Conservation (phyloP, 495 filamentous ascomycete genomes). For the Aspergillus kassunensis region DNA sequence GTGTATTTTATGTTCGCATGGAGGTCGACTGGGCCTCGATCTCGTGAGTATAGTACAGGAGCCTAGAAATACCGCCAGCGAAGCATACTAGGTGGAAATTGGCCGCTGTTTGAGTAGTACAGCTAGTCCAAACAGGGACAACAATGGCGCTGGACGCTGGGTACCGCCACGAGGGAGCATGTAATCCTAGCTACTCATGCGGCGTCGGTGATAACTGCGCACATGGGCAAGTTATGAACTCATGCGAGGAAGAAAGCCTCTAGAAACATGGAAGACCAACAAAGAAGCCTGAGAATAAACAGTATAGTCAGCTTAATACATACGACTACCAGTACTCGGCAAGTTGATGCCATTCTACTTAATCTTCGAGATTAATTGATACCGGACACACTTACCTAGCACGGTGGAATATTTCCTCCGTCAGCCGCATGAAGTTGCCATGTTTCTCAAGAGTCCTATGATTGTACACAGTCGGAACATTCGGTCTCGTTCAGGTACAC, state of each 20-base stretch:
- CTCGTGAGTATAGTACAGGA: too few species aligned
- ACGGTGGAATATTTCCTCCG: too few species aligned
- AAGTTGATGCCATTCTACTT: neutral
- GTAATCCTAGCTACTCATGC: slow-evolving; percentile 1
- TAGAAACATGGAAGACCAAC: too few species aligned
- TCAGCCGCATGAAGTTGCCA: too few species aligned
- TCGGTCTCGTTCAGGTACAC: too few species aligned
- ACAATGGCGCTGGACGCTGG: neutral
- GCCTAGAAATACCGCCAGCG: too few species aligned
- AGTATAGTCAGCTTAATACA: too few species aligned
- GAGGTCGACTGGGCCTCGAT: too few species aligned
- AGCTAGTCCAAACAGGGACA: neutral
- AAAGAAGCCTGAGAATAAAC: neutral
- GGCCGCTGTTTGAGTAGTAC: slow-evolving; percentile 5
- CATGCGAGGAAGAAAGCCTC: neutral
- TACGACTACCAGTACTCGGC: too few species aligned
- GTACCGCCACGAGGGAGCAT: slow-evolving; percentile 3
- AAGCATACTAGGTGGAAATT: neutral
- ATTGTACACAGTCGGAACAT: too few species aligned
- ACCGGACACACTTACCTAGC: neutral
- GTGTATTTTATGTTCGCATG: too few species aligned
- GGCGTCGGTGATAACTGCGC: slow-evolving; percentile 3
- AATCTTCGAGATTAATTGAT: neutral
- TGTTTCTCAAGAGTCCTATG: too few species aligned
- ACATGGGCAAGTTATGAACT: slow-evolving; percentile 1